Conservation (phyloP, 2,329 filamentous ascomycete species). For the Salinomyces thailandicus region DNA sequence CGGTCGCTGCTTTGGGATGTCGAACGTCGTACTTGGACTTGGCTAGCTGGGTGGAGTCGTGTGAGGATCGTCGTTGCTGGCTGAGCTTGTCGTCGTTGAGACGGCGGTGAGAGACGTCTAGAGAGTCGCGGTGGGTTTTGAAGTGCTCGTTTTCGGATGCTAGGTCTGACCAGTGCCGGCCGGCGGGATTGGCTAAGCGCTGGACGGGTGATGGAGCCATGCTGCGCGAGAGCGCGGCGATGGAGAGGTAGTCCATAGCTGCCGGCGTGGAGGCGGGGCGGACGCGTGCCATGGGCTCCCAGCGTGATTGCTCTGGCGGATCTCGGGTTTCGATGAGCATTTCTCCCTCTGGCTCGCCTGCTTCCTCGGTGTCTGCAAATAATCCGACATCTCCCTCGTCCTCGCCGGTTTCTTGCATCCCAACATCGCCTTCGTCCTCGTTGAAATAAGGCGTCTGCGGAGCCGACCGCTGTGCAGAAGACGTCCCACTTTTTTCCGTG, state of each 20-base stretch:
- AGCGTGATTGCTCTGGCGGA: too few species aligned
- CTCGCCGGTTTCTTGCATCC: too few species aligned
- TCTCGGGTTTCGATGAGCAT: conserved; percentile 6
- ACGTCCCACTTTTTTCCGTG: conserved; percentile 12
- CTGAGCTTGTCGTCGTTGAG: conserved; percentile 13
- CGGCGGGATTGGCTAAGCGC: not conserved
- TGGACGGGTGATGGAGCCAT: too few species aligned
- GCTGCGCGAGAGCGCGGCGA: too few species aligned
- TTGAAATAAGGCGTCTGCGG: conserved; percentile 8
- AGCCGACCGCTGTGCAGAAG: conserved; percentile 9
- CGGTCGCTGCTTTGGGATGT: not conserved
- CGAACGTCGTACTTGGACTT: conserved; percentile 18
- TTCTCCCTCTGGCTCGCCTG: too few species aligned
- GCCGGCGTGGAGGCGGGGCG: too few species aligned
- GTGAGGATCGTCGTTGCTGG: conserved; percentile 11
- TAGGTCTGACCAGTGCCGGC: conserved; percentile 13
- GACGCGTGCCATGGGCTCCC: too few species aligned
- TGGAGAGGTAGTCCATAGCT: too few species aligned
- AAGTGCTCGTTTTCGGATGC: conserved; percentile 15
- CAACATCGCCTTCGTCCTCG: too few species aligned
- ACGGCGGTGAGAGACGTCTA: conserved; percentile 13
- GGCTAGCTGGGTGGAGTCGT: conserved; percentile 21
- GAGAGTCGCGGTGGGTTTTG: conserved; percentile 20
- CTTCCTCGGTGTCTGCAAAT: not conserved
- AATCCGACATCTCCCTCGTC: not conserved